Evolutionary conservation across 78 protist genomes (phyloP), one percentile per base, ranked within the genome.

Genomic region (Dictyostelium brefeldianum): DNA sequence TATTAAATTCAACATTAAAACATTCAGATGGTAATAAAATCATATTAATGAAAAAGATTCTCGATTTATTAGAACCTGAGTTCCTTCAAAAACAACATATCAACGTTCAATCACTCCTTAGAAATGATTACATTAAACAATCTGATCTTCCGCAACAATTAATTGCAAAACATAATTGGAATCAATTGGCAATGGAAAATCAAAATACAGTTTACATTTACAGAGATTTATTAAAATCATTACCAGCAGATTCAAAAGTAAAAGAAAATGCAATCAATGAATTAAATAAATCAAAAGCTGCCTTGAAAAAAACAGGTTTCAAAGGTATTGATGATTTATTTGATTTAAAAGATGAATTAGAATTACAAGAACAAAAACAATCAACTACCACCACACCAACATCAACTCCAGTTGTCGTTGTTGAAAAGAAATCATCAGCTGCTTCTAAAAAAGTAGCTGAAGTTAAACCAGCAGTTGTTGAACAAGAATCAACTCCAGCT

Each of bases 21-120:
- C 29, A 74, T 56, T 51, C 50, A 14, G 62, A 29, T 22, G 92
- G 92, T 29, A 74, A 71, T 69, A 84, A 84, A 56, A 84, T 74
- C n/a, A 84, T 71, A 29, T 51, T 84, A 29, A 75, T 59, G 51
- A 84, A 84, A 8, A 84, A 69, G 48, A 25, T 84, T 8, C 18
- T 84, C 9, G 83, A 74, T 17, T 14, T 43, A 1, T 11, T 84
- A 1, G 65, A 80, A 5, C 22, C 18, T 2, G 83, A 84, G 15
- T 18, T 84, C 20, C 47, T 71, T n/a, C 31, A 25, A 14, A 65
- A 71, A 43, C 70, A 71, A 43, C 64, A 54, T 25, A 31, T 80
- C 11, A 71, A 74, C 57, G 27, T 84, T 27, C 92, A 84, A 74
- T 25, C 51, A 8, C 46, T 84, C 15, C 47, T 84, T 5, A 77